Evolutionary conservation across 2,329 filamentous ascomycete species (phyloP), one percentile per base, ranked within the genome.

Genomic region (Thielaviopsis euricoi): DNA sequence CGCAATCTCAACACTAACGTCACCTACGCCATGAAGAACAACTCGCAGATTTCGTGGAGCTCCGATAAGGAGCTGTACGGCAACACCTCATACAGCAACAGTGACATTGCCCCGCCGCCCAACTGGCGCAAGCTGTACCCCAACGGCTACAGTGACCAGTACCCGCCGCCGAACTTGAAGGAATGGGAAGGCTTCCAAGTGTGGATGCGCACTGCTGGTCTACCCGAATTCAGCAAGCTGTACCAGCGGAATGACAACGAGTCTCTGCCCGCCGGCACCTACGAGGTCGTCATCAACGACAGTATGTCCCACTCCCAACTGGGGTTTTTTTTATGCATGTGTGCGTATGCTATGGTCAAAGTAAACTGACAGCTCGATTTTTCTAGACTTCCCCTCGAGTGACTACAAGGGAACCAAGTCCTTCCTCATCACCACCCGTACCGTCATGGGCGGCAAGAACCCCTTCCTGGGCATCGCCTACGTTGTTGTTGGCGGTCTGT

Each of bases 401-500:
- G 71, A 80, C 54, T 97, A 91, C 68, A 83, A 85, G 63, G 91
- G 91, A 64, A 93, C 84, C 37, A 97, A 97, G 73, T 87, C 87
- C 40, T 85, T 97, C 61, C 76, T 96, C 57, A 83, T 97, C 65
- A 90, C 88, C 50, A 96, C 90, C 0, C 79, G 87, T 23, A 95
- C 89, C 17, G 86, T 95, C 61, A 90, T 98, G 78, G 93, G 93
- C 59, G 93, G 93, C 64, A 87, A 86, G 67, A 98, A 98, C 69
- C 86, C 88, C 25, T 97, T 96, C 77, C 80, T 97, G 55, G 93
- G 93, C 52, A 98, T 98, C 64, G 89, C 90, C 43, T 98, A 97
- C 71, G 78, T 97, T 26, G 89, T 95, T 17, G 89, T 98, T 12
- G 91, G 90, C 58, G 93, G 91, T 53, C 78, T 97, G 60, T 98